These are phyloP conservation scores for Saksenaea vasiformis DNA, from an alignment of 371 early-diverging fungal genomes.

Conservation along the genomic window DNA sequence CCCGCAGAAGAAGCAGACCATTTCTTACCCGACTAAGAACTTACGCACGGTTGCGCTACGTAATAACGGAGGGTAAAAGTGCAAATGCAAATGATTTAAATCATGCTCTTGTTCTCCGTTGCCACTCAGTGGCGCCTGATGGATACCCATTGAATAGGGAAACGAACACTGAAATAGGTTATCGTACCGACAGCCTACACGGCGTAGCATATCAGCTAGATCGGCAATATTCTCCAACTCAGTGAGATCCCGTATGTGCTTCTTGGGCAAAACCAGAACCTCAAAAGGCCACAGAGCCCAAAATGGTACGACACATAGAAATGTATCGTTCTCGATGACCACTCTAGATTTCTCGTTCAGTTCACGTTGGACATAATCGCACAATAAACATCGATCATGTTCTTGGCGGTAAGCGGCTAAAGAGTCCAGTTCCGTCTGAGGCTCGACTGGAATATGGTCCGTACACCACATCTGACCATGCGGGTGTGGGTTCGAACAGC, in stretches of 20 bases:
- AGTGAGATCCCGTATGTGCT: slow-evolving; percentile 60
- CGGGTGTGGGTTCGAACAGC: slow-evolving; percentile 95
- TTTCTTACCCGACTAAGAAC: slow-evolving; percentile 87
- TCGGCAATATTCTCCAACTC: slow-evolving; percentile 38
- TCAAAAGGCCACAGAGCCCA: slow-evolving; percentile 98
- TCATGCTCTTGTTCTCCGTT: slow-evolving; percentile 30
- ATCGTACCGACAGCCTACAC: slow-evolving; percentile 85
- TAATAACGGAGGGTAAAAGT: slow-evolving; percentile 94
- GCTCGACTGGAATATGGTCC: slow-evolving; percentile 79
- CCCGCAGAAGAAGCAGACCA: neutral
- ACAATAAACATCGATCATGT: slow-evolving; percentile 66
- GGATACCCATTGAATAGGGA: slow-evolving; percentile 96
- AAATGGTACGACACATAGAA: slow-evolving; percentile 87
- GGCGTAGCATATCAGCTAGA: slow-evolving; percentile 74
- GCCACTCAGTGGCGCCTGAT: slow-evolving; percentile 73
- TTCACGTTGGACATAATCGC: slow-evolving; percentile 79
- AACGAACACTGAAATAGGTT: slow-evolving; percentile 90
- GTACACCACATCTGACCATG: slow-evolving; percentile 93
- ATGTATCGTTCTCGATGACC: slow-evolving; percentile 78
- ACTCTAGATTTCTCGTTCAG: slow-evolving; percentile 61
- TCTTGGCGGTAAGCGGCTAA: slow-evolving; percentile 59
- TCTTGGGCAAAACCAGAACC: slow-evolving; percentile 77
- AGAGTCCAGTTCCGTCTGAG: slow-evolving; percentile 66
- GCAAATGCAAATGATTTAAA: slow-evolving; percentile 81
- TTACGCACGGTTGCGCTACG: slow-evolving; percentile 89